These are phyloP conservation scores for Candida orba DNA, from an alignment of 805 yeast genomes.

Conservation along the genomic window DNA sequence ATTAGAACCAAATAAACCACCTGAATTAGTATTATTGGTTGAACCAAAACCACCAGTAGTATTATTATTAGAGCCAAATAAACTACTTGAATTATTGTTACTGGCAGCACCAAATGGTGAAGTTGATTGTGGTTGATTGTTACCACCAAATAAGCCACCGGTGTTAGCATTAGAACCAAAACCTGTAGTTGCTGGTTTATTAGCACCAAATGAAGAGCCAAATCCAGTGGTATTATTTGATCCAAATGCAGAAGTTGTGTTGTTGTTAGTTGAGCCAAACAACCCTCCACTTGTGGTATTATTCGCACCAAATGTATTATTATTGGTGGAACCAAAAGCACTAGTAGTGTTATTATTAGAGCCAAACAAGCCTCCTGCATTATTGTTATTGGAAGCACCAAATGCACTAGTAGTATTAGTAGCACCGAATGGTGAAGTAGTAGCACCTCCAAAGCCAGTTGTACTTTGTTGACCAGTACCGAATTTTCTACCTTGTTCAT, in stretches of 20 bases:
- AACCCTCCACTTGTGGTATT: constrained; percentile 17
- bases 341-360: constrained; percentile 13
- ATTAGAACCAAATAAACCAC: constrained; percentile 9
- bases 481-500: constrained; percentile 59
- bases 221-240: constrained; percentile 11
- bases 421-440: constrained; percentile 31
- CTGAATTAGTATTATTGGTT: constrained; percentile 11
- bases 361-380: constrained; percentile 30
- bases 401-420: constrained; percentile 23
- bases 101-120: constrained; percentile 28
- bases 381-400: constrained; percentile 20
- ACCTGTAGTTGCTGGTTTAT: constrained; percentile 18
- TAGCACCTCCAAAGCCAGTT: background rate
- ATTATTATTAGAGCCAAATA: constrained; percentile 26
- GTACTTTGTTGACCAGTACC: constrained; percentile 36
- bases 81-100: constrained; percentile 21
- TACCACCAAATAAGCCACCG: constrained; percentile 40
- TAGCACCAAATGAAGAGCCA: constrained; percentile 25
- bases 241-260: constrained; percentile 22
- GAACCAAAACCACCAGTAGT: constrained; percentile 20
- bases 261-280: constrained; percentile 26
- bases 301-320: constrained; percentile 14
- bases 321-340: constrained; percentile 5
- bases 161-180: constrained; percentile 26
- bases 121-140: too few relatives aligned